Conservation (phyloP, 768 basidiomycete species). For the Leccinum longicurvipes region DNA sequence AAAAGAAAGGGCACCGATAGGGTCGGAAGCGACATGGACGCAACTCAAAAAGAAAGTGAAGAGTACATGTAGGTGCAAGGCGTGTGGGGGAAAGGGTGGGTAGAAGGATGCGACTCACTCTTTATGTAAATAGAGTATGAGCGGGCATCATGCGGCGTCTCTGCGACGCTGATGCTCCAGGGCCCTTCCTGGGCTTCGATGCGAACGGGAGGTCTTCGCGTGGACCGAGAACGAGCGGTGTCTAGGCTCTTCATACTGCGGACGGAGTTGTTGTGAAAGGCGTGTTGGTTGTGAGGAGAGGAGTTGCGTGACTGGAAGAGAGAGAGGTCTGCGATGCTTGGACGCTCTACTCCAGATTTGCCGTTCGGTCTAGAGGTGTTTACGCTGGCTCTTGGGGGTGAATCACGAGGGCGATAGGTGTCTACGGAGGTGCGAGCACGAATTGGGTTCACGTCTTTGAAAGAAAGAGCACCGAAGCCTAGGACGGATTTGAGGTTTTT, state of each 20-base stretch:
- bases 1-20: slow-evolving; percentile 23
- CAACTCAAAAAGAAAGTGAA: slow-evolving; percentile 19
- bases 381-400: slow-evolving; percentile 40
- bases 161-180: slow-evolving; percentile 87
- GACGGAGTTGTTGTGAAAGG: slow-evolving; percentile 29
- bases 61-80: slow-evolving; percentile 15
- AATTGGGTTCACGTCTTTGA: slow-evolving; percentile 33
- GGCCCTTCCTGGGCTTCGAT: slow-evolving; percentile 76
- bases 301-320: slow-evolving; percentile 38
- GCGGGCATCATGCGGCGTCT: slow-evolving; percentile 70
- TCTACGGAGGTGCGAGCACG: slow-evolving; percentile 30
- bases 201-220: slow-evolving; percentile 51
- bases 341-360: slow-evolving; percentile 36
- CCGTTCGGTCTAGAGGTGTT: slow-evolving; percentile 40
- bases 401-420: slow-evolving; percentile 24
- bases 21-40: slow-evolving; percentile 24
- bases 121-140: slow-evolving; percentile 83
- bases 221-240: slow-evolving; percentile 38
- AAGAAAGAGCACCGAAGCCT: slow-evolving; percentile 39
- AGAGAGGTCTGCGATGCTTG: slow-evolving; percentile 39
- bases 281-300: slow-evolving; percentile 32
- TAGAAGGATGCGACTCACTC: slow-evolving; percentile 52
- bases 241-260: slow-evolving; percentile 44
- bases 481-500: slow-evolving; percentile 49
- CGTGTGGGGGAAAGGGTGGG: slow-evolving; percentile 23